A percentile compares a stretch with the other conserved stretches of the same genome.
phyloP scores from a whole-genome alignment of 768 basidiomycete genomes.

The Calocybe gangraenosa region DNA sequence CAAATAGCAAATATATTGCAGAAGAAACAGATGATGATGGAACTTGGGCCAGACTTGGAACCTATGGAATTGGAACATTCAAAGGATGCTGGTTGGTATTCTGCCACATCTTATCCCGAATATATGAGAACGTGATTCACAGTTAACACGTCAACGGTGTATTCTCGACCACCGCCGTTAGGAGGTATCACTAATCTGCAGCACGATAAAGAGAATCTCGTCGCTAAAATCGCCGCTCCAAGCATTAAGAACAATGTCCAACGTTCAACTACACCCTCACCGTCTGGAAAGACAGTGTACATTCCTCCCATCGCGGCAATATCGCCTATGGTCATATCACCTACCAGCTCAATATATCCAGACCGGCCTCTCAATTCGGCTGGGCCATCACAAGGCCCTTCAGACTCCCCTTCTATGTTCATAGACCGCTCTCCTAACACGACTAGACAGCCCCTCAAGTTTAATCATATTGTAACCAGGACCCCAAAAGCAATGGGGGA shows the following conservation, averaged over 20 bases:
- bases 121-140: too few relatives aligned
- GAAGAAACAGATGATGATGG: constrained; percentile 21
- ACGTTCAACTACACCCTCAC: not conserved
- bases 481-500: constrained; percentile 16
- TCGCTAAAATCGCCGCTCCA: constrained; percentile 14
- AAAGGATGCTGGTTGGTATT: too few relatives aligned
- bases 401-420: constrained; percentile 21
- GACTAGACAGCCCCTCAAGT: constrained; percentile 21
- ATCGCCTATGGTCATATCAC: too few relatives aligned
- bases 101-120: too few relatives aligned
- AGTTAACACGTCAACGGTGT: not conserved
- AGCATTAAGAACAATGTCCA: constrained; percentile 9
- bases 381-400: constrained; percentile 7
- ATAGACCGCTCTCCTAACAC: constrained; percentile 2
- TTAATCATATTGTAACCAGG: constrained; percentile 14
- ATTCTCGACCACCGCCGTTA: constrained; percentile 17
- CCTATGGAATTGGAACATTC: too few relatives aligned
- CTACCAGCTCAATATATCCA: constrained; percentile 2
- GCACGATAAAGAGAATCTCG: constrained; percentile 22
- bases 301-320: too few relatives aligned
- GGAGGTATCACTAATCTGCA: constrained; percentile 16
- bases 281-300: not conserved
- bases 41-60: constrained; percentile 16
- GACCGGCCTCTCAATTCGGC: constrained; percentile 5
- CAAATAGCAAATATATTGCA: constrained; percentile 15